Evolutionary conservation across 2,329 filamentous ascomycete species (phyloP), one percentile per base, ranked within the genome.

Genomic region (Alternaria rosae): DNA sequence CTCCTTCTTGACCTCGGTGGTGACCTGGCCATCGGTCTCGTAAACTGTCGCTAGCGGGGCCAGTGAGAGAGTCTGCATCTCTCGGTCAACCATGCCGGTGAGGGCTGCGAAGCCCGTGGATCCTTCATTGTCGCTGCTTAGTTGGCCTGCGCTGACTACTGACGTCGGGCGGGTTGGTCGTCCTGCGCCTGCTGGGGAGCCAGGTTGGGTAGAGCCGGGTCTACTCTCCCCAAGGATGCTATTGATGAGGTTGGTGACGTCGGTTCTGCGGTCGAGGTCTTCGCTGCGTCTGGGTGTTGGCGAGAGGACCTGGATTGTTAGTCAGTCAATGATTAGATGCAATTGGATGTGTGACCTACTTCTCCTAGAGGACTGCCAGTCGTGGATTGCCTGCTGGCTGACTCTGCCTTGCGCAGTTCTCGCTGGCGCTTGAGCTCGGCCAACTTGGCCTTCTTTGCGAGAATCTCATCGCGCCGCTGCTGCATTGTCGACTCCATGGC

Each of bases 361-460:
- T 97, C 93, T 78, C 86, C 87, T 55, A 87, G 81, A 54, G 87
- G 82, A 76, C 88, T 87, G 62, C 89, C 89, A 12, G 69, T 75
- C 77, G 89, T 91, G 1, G 76, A 77, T 74, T 89, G 87, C 70
- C 93, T 88, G 70, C 85, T 88, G 65, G 86, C 87, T 62, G 85
- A 88, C 71, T 92, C 89, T 78, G 96, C 92, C 77, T 87, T 92
- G 67, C 92, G 88, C 62, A 94, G 88, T 71, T 96, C 93, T 72
- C 95, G 88, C 82, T 97, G 93, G 65, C 92, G 89, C 84, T 97
- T 97, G 69, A 99, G 87, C 86, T 98, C 95, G 52, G 92, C 94
- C 74, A 99, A 92, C 85, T 95, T 97, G 66, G 94, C 94, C 85
- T 92, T 94, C 84, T 99, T 99, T 71, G 93, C 94, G 73, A 95